These are phyloP conservation scores for Beauveria caledonica DNA, from an alignment of 2,329 filamentous ascomycete species.

Conservation along the genomic window DNA sequence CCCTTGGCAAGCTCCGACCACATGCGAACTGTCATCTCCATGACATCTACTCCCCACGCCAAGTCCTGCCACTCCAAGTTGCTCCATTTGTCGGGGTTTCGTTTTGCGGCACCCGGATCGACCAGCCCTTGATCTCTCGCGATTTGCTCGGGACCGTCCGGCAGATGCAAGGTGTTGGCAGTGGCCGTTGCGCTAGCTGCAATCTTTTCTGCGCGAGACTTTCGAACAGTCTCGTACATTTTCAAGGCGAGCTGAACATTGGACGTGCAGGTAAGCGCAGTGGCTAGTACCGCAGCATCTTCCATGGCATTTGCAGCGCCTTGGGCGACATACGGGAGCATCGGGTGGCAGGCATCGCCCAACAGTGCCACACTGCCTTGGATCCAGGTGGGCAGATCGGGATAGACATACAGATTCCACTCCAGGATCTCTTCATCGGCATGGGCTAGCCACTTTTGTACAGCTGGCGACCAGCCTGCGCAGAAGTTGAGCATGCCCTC, in stretches of 20 bases:
- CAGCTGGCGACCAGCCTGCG: conserved; percentile 50
- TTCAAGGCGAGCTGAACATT: conserved; percentile 15
- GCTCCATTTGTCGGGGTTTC: conserved; percentile 22
- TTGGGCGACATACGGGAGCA: conserved; percentile 58
- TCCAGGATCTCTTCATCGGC: conserved; percentile 59
- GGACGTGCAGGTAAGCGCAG: conserved; percentile 13
- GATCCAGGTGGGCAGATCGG: conserved; percentile 55
- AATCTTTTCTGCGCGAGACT: conserved; percentile 16
- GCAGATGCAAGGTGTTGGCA: conserved; percentile 12
- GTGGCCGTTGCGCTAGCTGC: conserved; percentile 14
- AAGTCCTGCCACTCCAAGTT: conserved; percentile 20
- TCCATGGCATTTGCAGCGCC: conserved; percentile 62
- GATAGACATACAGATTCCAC: conserved; percentile 56
- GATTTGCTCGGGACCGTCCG: background rate
- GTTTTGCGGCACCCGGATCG: conserved; percentile 16
- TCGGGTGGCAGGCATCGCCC: conserved; percentile 60
- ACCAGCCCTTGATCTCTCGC: background rate
- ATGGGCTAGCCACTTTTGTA: conserved; percentile 51
- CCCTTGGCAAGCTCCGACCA: background rate
- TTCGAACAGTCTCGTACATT: conserved; percentile 17
- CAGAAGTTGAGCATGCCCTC: conserved; percentile 52
- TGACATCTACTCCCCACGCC: conserved; percentile 25
- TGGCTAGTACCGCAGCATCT: conserved; percentile 51
- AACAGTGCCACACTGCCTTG: conserved; percentile 46
- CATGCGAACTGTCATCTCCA: conserved; percentile 14